Evolutionary conservation across 1,139 yeast genomes (phyloP), one percentile per base, ranked within the genome.

Genomic region (Taphrina communis): DNA sequence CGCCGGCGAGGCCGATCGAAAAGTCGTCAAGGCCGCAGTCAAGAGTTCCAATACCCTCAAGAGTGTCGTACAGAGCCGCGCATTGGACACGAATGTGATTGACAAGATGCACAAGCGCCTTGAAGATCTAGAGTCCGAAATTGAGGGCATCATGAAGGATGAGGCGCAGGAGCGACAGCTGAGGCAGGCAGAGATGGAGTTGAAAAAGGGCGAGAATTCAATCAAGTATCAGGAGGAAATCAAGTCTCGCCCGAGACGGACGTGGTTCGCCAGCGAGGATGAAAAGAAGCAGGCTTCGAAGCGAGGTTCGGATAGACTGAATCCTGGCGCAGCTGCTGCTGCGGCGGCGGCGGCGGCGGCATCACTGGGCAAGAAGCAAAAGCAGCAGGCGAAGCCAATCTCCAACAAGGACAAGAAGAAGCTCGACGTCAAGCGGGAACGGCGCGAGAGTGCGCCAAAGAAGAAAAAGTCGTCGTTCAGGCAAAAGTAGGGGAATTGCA

Each of bases 1-100:
- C 78, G 99, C 95, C 9, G 98, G 98, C 21, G 99, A 94, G 77
- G 83, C 90, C 1, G 99, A 94, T 74, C 86, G 99, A 80, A 81
- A 84, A 56, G 91, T 95, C 74, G 98, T 94, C 17, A 92, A 89
- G 77, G 90, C 87, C 38, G 96, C 97, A 1, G 87, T 94, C 73
- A 89, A 87, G 76, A 84, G 86, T 70, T 85, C 84, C 3, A 85
- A 84, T 66, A 80, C 74, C 17, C 74, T 80, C 52, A 80, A 78
- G 52, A 78, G 79, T 65, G 84, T 86, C 70, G 85, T 85, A 72
- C 83, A 92, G 19, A 94, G 97, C 61, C 85, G 97, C 75, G 88
- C 85, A 73, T 90, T 93, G 41, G 91, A 92, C 76, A 94, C 98
- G 97, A 80, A 79, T 38, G 88, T 88, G 72, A 88, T 93, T 66